Conservation (phyloP, 1,284 basidiomycete genomes). For the Cystobasidiaceae sp. region DNA sequence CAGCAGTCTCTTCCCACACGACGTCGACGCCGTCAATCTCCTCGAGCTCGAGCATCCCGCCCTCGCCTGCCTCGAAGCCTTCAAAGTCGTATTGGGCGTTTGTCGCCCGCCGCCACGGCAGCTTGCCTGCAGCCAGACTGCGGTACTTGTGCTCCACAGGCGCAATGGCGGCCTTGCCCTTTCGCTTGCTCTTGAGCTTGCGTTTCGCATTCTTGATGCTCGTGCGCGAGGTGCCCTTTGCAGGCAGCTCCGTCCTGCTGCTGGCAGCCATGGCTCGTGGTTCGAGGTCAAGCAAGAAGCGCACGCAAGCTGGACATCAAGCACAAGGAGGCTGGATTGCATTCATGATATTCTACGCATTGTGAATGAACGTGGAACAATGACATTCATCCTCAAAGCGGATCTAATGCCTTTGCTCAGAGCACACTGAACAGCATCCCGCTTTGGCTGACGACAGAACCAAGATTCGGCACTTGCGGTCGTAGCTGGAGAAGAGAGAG, state of each 20-base stretch:
- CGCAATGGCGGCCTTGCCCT: neutral
- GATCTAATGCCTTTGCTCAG: too few species aligned
- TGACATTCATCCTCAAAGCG: too few species aligned
- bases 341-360: too few species aligned
- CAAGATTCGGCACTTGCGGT: too few species aligned
- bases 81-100: conserved; percentile 37
- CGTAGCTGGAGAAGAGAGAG: too few species aligned
- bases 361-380: too few species aligned
- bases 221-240: neutral
- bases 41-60: conserved; percentile 80
- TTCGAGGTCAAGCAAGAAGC: too few species aligned
- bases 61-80: conserved; percentile 53
- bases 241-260: too few species aligned
- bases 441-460: too few species aligned
- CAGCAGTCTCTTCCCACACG: conserved; percentile 64
- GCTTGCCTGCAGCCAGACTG: neutral
- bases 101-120: conserved; percentile 15
- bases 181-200: conserved; percentile 5
- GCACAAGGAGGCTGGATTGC: too few species aligned
- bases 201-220: conserved; percentile 5
- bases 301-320: too few species aligned
- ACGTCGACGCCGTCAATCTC: conserved; percentile 83
- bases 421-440: too few species aligned
- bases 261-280: neutral
- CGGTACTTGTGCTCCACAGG: neutral